A percentile compares a stretch with the other conserved stretches of the same genome.
These are phyloP conservation scores for Globisporangium barbulae DNA, from an alignment of 352 stramenopile genomes.

Conservation along the genomic window DNA sequence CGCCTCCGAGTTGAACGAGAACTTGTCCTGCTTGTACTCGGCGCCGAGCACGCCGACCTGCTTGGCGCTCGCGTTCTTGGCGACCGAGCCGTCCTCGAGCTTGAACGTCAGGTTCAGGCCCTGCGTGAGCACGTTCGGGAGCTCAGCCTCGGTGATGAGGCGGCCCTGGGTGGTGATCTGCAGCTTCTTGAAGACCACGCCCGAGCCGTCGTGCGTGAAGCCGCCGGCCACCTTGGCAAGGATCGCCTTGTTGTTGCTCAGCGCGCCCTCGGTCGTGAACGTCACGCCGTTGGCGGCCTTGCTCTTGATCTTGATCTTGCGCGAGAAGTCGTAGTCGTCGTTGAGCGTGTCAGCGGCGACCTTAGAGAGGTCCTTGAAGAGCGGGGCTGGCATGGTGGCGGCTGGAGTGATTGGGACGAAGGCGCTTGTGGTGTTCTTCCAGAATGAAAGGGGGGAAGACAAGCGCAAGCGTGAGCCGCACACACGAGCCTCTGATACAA, in stretches of 20 bases:
- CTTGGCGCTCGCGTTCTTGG: constrained; percentile 70
- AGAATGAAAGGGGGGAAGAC: constrained; percentile 9
- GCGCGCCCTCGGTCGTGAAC: constrained; percentile 72
- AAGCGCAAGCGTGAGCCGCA: constrained; percentile 24
- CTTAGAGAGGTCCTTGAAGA: constrained; percentile 85
- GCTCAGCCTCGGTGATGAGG: constrained; percentile 73
- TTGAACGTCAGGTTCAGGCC: constrained; percentile 83
- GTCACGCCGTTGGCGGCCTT: constrained; percentile 69
- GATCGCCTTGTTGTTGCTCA: constrained; percentile 83
- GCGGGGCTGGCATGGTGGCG: constrained; percentile 44
- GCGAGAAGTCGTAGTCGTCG: constrained; percentile 78
- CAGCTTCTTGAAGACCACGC: constrained; percentile 84
- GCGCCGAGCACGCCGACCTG: constrained; percentile 69
- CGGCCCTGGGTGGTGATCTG: constrained; percentile 80
- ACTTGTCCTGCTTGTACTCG: constrained; percentile 77
- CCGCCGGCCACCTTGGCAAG: constrained; percentile 74
- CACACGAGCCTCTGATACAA: constrained; percentile 12
- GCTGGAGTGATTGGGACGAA: constrained; percentile 28
- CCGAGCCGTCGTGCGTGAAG: constrained; percentile 65
- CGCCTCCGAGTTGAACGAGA: constrained; percentile 68
- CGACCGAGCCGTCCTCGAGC: constrained; percentile 75
- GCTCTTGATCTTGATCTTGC: constrained; percentile 83
- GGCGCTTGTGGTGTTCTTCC: constrained; percentile 1
- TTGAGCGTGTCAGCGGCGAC: constrained; percentile 67
- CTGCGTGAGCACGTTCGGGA: constrained; percentile 72